Evolutionary conservation across 768 basidiomycete species (phyloP), one percentile per base, ranked within the genome.

Genomic region (Calvatia gigantea): DNA sequence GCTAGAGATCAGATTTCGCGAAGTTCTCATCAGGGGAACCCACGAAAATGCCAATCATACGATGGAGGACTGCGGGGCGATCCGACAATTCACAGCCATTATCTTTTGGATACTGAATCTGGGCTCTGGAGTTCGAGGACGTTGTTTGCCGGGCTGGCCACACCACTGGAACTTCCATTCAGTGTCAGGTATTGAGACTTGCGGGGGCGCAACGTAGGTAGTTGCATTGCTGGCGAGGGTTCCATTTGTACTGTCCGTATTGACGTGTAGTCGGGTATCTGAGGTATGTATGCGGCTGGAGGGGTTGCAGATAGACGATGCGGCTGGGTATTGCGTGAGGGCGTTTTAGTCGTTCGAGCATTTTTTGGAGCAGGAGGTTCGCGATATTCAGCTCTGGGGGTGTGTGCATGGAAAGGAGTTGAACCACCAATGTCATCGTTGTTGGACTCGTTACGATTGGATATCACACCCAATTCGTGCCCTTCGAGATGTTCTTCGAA

Each of bases 231-330:
- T 19, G 80, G 77, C 0, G 80, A 82, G 11, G 82, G 81, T 64
- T 82, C 80, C 63, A 80, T 57, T 61, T 83, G 82, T 15, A 73
- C 69, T 9, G 80, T 83, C 33, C 79, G 74, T 32, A 79, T 67
- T 45, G 65, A 66, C 1, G 70, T 62, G 42, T 71, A 68, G 38
- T 73, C 57, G 2, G 66, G 62, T 49, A 65, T 62, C 27, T 69
- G 70, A 8, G 75, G 70, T 54, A 75, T 62, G 56, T 73, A 70
- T 58, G 71, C 65, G 42, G 65, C 64, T 53, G 70, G 65, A 52
- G 71, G 65, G 37, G 69, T 68, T 49, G 69, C 56, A n/a, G 71
- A 69, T n/a, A 67, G 60, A 49, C 67, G 64, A 17, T 60, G 59
- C 27, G 58, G 17, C 41, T 62, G 59, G 19, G 61, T 58, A 52